These are phyloP conservation scores for Aaosphaeria pasadenensis DNA, from an alignment of 2,329 filamentous ascomycete genomes.

Conservation along the genomic window DNA sequence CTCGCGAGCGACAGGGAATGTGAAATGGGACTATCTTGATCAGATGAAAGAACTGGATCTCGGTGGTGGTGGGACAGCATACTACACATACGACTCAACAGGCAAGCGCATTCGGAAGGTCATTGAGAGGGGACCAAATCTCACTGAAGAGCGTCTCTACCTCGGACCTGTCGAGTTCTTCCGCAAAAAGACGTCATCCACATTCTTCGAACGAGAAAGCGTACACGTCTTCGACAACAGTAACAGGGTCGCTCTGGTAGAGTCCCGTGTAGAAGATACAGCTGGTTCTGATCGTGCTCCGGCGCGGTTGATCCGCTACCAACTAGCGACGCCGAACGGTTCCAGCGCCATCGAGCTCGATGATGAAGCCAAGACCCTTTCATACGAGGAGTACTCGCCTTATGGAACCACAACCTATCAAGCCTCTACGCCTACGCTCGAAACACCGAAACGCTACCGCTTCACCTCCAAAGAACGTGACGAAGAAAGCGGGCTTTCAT, in stretches of 20 bases:
- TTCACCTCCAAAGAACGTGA: slow-evolving; percentile 6
- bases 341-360: background rate
- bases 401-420: background rate
- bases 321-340: background rate
- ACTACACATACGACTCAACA: background rate
- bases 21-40: no score
- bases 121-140: background rate
- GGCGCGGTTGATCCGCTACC: background rate
- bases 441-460: background rate
- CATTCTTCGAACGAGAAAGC: background rate
- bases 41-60: no score
- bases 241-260: background rate
- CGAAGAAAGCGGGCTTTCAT: slow-evolving; percentile 7
- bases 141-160: background rate
- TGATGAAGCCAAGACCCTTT: background rate
- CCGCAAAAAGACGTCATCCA: no score
- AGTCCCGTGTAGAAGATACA: background rate
- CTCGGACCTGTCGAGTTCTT: background rate
- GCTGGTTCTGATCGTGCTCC: background rate
- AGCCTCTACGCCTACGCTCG: background rate
- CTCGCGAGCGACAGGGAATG: no score
- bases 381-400: background rate
- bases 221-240: background rate
- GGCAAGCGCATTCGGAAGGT: background rate
- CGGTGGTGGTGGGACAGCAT: no score